phyloP scores from a whole-genome alignment of 2,329 filamentous ascomycete species.

The Beauveria brongniartii region DNA sequence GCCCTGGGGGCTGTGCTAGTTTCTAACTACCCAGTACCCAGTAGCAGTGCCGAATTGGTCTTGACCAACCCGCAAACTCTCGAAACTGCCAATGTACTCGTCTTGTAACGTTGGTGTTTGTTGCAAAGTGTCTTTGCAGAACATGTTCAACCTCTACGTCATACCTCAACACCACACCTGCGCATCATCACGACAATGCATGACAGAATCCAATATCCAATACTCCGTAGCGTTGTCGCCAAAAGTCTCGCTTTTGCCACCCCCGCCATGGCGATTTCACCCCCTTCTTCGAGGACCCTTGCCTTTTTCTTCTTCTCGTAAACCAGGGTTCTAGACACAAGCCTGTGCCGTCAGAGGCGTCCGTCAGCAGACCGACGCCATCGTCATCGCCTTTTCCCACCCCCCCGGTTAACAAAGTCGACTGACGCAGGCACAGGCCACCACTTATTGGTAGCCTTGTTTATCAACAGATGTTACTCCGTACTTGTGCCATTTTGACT shows the following conservation, averaged over 20 bases:
- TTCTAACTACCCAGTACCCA: too few relatives aligned
- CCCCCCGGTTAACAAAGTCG: too few relatives aligned
- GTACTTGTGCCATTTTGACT: too few relatives aligned
- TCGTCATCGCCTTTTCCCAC: background rate
- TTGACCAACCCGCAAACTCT: background rate
- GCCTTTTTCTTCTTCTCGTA: background rate
- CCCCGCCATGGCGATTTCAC: background rate
- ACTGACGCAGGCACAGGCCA: slow-evolving; percentile 6
- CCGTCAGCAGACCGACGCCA: background rate
- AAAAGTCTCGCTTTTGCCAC: background rate
- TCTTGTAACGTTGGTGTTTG: background rate
- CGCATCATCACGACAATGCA: background rate
- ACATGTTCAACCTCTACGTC: background rate
- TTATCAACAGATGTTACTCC: too few relatives aligned
- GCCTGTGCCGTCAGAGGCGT: slow-evolving; percentile 4
- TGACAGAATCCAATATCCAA: background rate
- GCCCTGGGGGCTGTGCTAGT: too few relatives aligned
- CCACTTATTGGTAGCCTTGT: background rate
- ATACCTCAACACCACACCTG: background rate
- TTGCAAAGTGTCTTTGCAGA: background rate
- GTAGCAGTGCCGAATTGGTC: background rate
- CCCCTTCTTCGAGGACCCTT: background rate
- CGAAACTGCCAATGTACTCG: too few relatives aligned
- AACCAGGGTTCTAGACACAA: background rate
- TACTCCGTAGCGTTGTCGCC: background rate